A percentile compares a stretch with the other conserved stretches of the same genome.
phyloP scores from a whole-genome alignment of 306 rosid species.

The Rosa chinensis region DNA sequence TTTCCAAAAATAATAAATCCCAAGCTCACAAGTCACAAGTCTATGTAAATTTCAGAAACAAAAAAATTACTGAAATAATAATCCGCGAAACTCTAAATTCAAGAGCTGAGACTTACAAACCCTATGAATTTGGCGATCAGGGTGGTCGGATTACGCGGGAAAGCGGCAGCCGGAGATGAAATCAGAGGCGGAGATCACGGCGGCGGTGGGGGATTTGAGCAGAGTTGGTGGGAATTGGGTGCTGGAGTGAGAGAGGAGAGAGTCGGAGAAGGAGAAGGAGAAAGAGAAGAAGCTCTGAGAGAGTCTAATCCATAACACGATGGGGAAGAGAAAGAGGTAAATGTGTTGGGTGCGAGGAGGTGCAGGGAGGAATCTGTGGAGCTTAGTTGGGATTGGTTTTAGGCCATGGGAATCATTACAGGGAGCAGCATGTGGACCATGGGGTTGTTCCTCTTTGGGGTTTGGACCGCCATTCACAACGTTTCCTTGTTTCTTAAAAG shows the following conservation, averaged over 20 bases:
- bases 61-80: not conserved
- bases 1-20: not conserved
- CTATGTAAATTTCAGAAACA: not conserved
- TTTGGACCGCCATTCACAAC: not conserved
- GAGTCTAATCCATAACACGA: conserved; percentile 25
- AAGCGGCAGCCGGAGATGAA: not conserved
- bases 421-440: not conserved
- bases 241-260: conserved; percentile 5
- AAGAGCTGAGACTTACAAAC: conserved; percentile 23
- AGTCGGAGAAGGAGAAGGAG: not conserved
- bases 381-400: conserved; percentile 13
- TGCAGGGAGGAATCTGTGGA: conserved; percentile 25
- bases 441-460: not conserved
- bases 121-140: conserved; percentile 28
- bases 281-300: conserved; percentile 1
- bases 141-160: not conserved
- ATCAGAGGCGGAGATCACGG: conserved; percentile 19
- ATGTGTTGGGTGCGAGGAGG: not conserved
- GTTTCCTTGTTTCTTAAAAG: too few relatives aligned
- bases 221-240: not conserved
- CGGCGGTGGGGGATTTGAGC: conserved; percentile 18
- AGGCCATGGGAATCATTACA: conserved; percentile 8
- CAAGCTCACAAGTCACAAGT: not conserved
- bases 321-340: conserved; percentile 14
- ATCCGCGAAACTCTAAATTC: not conserved